Percentiles rank a stretch among this genome's conserved stretches.
phyloP scores from a whole-genome alignment of 208 protist species.

The Trypanosoma vivax region DNA sequence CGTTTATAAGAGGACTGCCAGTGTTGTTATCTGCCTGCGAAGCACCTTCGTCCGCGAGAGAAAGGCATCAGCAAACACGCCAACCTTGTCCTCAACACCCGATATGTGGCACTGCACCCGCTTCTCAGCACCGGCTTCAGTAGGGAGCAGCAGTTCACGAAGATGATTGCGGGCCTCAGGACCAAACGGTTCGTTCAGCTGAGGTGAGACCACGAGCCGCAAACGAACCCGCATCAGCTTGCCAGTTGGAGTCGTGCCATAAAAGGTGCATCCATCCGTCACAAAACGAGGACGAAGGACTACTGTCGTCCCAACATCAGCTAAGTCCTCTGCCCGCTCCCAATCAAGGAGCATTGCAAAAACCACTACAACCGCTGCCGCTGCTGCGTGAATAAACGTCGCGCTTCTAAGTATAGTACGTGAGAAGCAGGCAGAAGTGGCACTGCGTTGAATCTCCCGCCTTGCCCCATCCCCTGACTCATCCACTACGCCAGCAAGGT shows the following conservation, averaged over 20 bases:
- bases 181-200: conserved; percentile 10
- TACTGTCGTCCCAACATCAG: conserved; percentile 8
- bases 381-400: too few relatives aligned
- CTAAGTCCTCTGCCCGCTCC: too few relatives aligned
- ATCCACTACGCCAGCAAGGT: too few relatives aligned
- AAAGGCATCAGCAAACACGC: conserved; percentile 16
- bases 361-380: too few relatives aligned
- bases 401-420: too few relatives aligned
- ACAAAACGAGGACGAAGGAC: conserved; percentile 7
- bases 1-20: not conserved
- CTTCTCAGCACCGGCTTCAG: not conserved
- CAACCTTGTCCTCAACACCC: conserved; percentile 7
- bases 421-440: too few relatives aligned
- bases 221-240: conserved; percentile 14
- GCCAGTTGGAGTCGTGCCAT: conserved; percentile 9
- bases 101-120: conserved; percentile 8
- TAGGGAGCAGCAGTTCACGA: not conserved
- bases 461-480: too few relatives aligned
- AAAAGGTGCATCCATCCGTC: conserved; percentile 17
- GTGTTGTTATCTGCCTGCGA: not conserved
- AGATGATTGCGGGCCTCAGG: conserved; percentile 4
- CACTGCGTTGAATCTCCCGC: too few relatives aligned
- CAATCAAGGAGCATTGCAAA: not conserved
- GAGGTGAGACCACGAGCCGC: conserved; percentile 6
- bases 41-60: too few relatives aligned